Evolutionary conservation across 768 basidiomycete genomes (phyloP), one percentile per base, ranked within the genome.

Genomic region (Russula emetica): DNA sequence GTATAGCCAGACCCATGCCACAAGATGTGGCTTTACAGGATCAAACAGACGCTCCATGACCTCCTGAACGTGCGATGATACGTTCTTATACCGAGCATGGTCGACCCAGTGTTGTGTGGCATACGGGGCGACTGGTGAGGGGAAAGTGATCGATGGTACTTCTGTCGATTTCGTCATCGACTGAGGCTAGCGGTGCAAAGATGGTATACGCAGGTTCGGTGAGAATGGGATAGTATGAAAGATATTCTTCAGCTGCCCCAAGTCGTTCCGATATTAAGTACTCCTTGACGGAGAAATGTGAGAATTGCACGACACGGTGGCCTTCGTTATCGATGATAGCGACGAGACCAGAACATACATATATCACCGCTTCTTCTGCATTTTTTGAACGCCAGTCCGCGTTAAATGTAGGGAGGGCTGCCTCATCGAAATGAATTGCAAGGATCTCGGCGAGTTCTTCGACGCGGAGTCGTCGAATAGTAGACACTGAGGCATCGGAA

Each of bases 1-100:
- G 16, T 62, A 32, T 11, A 62, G n/a, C 61, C 61, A 57, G 20
- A 62, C 4, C 61, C 61, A 62, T 6, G 38, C 18, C 1, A 38
- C 36, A 24, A 62, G 57, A 30, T 44, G 10, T 5, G 55, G 55
- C 3, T n/a, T 24, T 9, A 10, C 9, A 0, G 8, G 20, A n/a
- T 62, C 49, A 10, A 62, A 62, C n/a, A 62, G 38, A 2, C 14
- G 11, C 2, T 20, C 8, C 38, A 62, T 20, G n/a, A 24, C 28
- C 22, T 51, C 22, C 26, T 50, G 36, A n/a, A 51, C 32, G n/a
- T n/a, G 9, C 1, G 16, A 9, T 5, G 61, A 50, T 2, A 30
- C 26, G 9, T 3, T 2, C 45, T 8, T 49, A 3, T 42, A 50
- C 20, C 26, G 36, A 8, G 28, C 47, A 34, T 62, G 61, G 8